These are phyloP conservation scores for Silene uniflora DNA, from an alignment of 148 eudicot genomes.

Conservation along the genomic window DNA sequence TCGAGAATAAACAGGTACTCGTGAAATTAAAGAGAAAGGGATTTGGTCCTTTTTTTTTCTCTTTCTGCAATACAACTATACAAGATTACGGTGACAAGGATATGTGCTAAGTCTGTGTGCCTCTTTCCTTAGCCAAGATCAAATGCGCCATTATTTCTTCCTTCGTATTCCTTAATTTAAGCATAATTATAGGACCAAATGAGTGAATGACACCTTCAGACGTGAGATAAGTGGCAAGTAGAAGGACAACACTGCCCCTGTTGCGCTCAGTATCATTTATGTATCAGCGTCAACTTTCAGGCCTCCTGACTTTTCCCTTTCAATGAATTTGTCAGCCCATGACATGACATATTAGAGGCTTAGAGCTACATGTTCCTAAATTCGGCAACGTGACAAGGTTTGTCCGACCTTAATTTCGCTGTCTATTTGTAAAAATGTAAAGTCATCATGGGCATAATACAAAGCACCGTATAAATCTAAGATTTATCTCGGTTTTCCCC, in stretches of 20 bases:
- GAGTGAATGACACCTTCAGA: not conserved
- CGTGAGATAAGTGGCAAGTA: not conserved
- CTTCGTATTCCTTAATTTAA: not conserved
- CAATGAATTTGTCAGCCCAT: not conserved
- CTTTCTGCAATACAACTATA: not conserved
- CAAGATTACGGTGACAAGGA: not conserved
- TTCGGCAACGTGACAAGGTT: not conserved
- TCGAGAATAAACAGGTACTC: not conserved
- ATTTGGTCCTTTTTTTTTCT: no score
- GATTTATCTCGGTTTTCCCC: not conserved
- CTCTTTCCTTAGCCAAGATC: not conserved
- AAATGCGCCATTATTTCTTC: not conserved
- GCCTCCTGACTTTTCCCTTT: not conserved
- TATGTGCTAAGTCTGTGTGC: not conserved
- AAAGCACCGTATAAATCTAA: no score
- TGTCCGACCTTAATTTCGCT: not conserved
- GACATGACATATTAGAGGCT: not conserved
- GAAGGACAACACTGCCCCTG: not conserved
- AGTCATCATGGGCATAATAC: not conserved
- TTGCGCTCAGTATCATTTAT: not conserved
- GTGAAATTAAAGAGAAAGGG: no score
- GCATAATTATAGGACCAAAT: not conserved
- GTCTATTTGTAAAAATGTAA: not conserved
- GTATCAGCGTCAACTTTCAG: not conserved
- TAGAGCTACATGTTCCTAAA: not conserved